Conservation (phyloP, 2,329 filamentous ascomycete genomes). For the Sporothrix globosa region DNA sequence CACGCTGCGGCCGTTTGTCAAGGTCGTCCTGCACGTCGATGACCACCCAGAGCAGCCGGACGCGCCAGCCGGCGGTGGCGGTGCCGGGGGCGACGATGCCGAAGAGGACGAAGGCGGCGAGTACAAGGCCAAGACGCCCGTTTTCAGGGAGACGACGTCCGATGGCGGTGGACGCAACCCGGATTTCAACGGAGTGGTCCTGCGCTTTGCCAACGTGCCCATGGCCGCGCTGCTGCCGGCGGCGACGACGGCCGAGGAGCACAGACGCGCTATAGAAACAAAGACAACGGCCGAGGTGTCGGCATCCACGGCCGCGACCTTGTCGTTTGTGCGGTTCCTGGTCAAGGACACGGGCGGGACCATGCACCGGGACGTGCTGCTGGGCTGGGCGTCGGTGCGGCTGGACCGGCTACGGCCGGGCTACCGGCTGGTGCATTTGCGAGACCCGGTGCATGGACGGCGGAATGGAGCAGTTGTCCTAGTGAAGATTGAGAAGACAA, state of each 20-base stretch:
- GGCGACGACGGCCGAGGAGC: conserved; percentile 61
- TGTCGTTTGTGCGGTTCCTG: conserved; percentile 80
- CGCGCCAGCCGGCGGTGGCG: conserved; percentile 25
- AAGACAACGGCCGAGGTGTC: conserved; percentile 45
- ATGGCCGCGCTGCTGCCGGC: conserved; percentile 41
- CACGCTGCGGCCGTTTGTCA: conserved; percentile 78
- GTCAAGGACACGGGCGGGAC: conserved; percentile 75
- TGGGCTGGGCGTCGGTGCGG: conserved; percentile 86
- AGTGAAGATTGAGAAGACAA: conserved; percentile 70
- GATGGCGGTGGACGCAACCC: conserved; percentile 59
- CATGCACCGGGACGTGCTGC: conserved; percentile 73
- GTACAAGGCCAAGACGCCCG: conserved; percentile 56
- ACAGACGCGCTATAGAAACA: conserved; percentile 46
- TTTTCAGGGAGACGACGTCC: conserved; percentile 20
- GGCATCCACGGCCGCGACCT: conserved; percentile 64
- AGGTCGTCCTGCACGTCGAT: conserved; percentile 82
- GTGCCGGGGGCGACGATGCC: conserved; percentile 47
- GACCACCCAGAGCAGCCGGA: conserved; percentile 41
- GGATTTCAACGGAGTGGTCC: conserved; percentile 62
- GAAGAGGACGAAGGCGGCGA: conserved; percentile 61
- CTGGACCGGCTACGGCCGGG: conserved; percentile 78
- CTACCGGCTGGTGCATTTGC: conserved; percentile 75
- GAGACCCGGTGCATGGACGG: conserved; percentile 65
- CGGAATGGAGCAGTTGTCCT: conserved; percentile 70
- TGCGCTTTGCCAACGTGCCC: conserved; percentile 60